Base-by-base conservation (phyloP, 208 protist genomes). In the Wallacemonas collosoma region DNA sequence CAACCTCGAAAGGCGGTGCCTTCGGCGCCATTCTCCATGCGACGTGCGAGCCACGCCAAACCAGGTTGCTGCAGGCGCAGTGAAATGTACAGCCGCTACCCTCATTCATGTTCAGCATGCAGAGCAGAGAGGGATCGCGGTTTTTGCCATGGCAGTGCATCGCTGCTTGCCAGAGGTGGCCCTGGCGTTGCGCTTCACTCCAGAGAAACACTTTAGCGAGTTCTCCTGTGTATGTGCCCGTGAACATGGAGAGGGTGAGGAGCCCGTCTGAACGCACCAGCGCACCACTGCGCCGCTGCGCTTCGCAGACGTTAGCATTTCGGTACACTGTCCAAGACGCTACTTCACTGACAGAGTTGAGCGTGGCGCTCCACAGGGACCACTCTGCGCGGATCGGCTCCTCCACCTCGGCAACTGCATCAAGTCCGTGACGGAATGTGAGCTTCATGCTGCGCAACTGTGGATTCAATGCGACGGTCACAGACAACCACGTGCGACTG, bases 311-410 rank as follows among this genome's bases (percentile, higher is more conserved):
- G 17, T 82, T 68, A 1, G 84, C 92, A 62, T 97, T 87, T 12
- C 83, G 82, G 73, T 89, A 94, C 1, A 96, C 80, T 2, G 60
- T 84, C 92, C 92, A 96, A 17, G 70, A 75, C 2, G 88, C 88
- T 1, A 84, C 80, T 63, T 91, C 81, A 67, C 87, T 88, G 17
- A 78, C 39, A 5, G 78, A 83, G 65, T 65, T 73, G 48, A 96
- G 50, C 11, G 85, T 84, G 11, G 92, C 92, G 54, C 84, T 91
- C 90, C 92, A 96, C 6, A 91, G 76, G 14, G 76, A 66, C 90
- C 92, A 96, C 56, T 75, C 79, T 1, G 62, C 8, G 14, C 72
- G 70, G 48, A 93, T 80, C 1, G 85, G 48, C 72, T 96, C 87
- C 47, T 82, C 81, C 36, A 94, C 76, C 69, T 94, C 86, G 5